A percentile compares a stretch with the other conserved stretches of the same genome.
Evolutionary conservation across 768 basidiomycete genomes (phyloP).

Genomic region (Suillus variegatus): DNA sequence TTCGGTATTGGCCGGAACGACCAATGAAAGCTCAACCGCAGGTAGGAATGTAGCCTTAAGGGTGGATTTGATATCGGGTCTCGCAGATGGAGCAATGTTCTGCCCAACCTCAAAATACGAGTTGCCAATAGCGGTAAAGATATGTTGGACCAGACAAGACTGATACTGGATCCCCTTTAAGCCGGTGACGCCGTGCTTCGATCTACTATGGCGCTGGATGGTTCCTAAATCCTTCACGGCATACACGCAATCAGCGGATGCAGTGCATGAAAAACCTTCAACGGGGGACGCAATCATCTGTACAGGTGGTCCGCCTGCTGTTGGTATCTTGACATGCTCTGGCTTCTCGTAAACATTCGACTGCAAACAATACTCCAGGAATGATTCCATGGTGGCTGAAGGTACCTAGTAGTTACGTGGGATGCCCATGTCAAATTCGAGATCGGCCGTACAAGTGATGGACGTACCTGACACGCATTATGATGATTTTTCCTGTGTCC

Average conservation of each 20-base stretch:
- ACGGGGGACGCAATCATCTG: not conserved
- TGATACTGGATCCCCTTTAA: not conserved
- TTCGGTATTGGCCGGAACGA: not conserved
- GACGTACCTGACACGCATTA: too few species aligned
- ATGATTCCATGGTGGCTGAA: rapidly evolving
- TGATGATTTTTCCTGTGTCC: too few species aligned
- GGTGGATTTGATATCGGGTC: not conserved
- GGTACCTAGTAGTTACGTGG: not conserved
- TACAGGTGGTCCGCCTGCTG: not conserved
- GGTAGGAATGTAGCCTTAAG: not conserved
- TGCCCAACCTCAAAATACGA: not conserved
- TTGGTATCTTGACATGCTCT: not conserved
- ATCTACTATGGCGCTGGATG: not conserved
- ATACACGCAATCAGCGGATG: not conserved
- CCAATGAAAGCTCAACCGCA: not conserved
- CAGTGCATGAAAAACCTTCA: not conserved
- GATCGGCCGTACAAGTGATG: not conserved
- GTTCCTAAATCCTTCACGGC: not conserved
- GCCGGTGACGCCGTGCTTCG: not conserved
- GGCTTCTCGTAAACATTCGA: rapidly evolving
- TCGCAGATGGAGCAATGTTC: rapidly evolving
- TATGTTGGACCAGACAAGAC: not conserved
- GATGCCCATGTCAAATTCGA: not conserved
- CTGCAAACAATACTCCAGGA: not conserved
- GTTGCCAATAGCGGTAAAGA: not conserved